A percentile compares a stretch with the other conserved stretches of the same genome.
Evolutionary conservation across 495 filamentous ascomycete genomes (phyloP).

Genomic region (Neurospora sp.): DNA sequence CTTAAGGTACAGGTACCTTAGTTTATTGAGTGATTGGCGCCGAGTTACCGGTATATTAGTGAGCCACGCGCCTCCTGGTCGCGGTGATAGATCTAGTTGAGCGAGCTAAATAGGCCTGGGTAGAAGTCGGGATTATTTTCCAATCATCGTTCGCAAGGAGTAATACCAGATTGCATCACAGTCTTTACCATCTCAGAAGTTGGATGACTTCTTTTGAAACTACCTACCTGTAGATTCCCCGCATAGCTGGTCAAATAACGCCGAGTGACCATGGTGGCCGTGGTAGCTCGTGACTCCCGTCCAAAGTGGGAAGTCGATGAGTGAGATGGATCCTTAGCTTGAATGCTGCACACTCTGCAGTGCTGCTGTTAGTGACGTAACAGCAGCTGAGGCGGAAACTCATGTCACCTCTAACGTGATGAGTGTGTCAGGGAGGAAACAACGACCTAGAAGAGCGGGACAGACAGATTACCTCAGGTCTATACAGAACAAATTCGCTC

Average conservation of each 20-base stretch:
- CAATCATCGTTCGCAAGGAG: not conserved
- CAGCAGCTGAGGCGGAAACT: too few species aligned
- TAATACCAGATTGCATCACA: not conserved
- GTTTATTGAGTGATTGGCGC: too few species aligned
- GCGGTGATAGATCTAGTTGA: too few species aligned
- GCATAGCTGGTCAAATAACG: not conserved
- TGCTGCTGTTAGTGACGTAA: not conserved
- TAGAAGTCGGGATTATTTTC: not conserved
- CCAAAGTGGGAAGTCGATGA: not conserved
- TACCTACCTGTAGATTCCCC: not conserved
- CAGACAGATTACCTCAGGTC: too few species aligned
- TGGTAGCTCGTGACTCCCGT: not conserved
- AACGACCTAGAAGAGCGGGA: too few species aligned
- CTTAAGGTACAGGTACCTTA: too few species aligned
- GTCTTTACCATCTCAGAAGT: not conserved
- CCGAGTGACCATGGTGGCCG: not conserved
- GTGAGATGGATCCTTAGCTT: not conserved
- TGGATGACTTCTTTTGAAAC: not conserved
- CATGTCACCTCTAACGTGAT: not conserved
- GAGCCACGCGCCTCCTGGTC: too few species aligned
- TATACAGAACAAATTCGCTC: too few species aligned
- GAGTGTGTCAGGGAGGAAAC: not conserved
- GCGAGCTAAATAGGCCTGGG: too few species aligned
- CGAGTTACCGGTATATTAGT: too few species aligned
- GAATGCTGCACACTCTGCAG: not conserved